A percentile compares a stretch with the other conserved stretches of the same genome.
phyloP scores from a whole-genome alignment of 495 filamentous ascomycete species.

The Tuber borchii region DNA sequence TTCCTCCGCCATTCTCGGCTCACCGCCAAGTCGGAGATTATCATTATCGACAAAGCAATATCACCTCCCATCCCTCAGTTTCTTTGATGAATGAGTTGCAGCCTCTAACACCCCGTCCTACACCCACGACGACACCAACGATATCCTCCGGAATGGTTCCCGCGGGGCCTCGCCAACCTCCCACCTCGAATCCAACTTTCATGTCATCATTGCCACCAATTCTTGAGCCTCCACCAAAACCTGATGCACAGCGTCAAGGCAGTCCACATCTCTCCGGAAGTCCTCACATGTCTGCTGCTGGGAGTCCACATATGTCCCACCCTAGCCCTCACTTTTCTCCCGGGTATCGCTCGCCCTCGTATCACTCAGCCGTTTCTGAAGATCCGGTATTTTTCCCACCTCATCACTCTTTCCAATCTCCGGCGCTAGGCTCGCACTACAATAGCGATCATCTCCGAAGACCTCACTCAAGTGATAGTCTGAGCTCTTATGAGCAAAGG shows the following conservation, averaged over 20 bases:
- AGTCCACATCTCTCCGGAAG: conserved; percentile 37
- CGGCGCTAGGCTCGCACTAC: conserved; percentile 33
- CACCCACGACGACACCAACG: conserved; percentile 57
- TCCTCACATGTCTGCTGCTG: conserved; percentile 9
- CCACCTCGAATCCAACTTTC: conserved; percentile 61
- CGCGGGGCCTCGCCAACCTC: conserved; percentile 47
- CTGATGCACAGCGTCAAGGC: conserved; percentile 47
- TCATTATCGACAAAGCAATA: conserved; percentile 55
- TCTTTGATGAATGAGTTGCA: conserved; percentile 66
- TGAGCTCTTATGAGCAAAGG: conserved; percentile 21
- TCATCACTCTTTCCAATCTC: conserved; percentile 35
- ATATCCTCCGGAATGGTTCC: conserved; percentile 52
- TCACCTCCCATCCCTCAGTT: conserved; percentile 71
- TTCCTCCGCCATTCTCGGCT: conserved; percentile 66
- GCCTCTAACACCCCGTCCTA: conserved; percentile 64
- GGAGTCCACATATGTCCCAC: conserved; percentile 39
- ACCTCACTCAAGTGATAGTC: conserved; percentile 29
- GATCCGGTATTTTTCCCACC: conserved; percentile 39
- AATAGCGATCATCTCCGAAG: conserved; percentile 28
- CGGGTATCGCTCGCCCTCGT: conserved; percentile 39
- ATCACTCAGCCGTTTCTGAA: conserved; percentile 35
- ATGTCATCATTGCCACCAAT: conserved; percentile 63
- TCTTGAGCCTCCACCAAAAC: conserved; percentile 78
- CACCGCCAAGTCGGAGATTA: conserved; percentile 61
- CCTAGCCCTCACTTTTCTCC: conserved; percentile 38